These are phyloP conservation scores for Stereocaulon alpinum DNA, from an alignment of 495 filamentous ascomycete species.

Conservation along the genomic window DNA sequence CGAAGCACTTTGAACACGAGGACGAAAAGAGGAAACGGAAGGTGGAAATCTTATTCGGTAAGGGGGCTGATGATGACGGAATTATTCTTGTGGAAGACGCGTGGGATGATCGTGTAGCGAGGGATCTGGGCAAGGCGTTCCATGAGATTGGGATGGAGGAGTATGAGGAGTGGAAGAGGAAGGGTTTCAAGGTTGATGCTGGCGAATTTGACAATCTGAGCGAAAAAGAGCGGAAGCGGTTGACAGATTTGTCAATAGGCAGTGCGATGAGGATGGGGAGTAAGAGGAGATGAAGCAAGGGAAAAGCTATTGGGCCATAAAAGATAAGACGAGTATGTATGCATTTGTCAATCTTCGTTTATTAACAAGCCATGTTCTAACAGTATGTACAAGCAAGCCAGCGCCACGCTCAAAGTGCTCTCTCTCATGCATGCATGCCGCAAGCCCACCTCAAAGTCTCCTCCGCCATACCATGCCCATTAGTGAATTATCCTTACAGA, in stretches of 20 bases:
- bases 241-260: background rate
- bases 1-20: background rate
- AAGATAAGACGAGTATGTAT: no score
- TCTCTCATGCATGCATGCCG: no score
- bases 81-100: background rate
- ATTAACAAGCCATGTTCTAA: no score
- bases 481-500: no score
- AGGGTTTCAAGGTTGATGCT: slow-evolving; percentile 25
- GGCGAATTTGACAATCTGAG: slow-evolving; percentile 20
- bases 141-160: slow-evolving; percentile 26
- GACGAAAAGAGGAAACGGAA: background rate
- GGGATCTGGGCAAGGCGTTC: slow-evolving; percentile 27
- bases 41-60: slow-evolving; percentile 10
- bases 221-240: slow-evolving; percentile 5
- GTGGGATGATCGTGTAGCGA: slow-evolving; percentile 28
- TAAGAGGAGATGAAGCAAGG: slow-evolving; percentile 6
- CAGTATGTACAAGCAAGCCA: no score
- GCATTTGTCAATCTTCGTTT: no score
- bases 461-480: no score
- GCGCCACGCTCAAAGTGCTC: no score
- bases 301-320: background rate
- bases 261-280: slow-evolving; percentile 11
- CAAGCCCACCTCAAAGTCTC: no score
- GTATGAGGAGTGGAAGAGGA: slow-evolving; percentile 25
- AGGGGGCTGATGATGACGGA: background rate